These are phyloP conservation scores for Hyaloscypha bicolor DNA, from an alignment of 495 filamentous ascomycete genomes.

Conservation along the genomic window DNA sequence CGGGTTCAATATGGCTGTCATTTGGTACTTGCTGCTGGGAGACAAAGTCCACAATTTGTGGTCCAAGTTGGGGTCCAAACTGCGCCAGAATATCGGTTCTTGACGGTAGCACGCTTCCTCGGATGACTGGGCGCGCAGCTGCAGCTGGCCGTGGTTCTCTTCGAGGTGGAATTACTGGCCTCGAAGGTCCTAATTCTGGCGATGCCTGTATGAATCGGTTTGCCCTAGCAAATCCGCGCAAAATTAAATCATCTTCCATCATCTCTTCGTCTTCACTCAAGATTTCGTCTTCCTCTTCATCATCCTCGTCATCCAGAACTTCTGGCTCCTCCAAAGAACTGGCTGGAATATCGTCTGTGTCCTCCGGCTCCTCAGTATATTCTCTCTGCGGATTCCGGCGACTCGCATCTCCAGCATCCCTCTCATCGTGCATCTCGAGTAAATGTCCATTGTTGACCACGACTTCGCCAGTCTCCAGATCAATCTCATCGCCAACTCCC, in stretches of 20 bases:
- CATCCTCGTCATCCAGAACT: slow-evolving; percentile 27
- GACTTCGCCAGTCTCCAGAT: slow-evolving; percentile 74
- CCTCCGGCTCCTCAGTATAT: slow-evolving; percentile 16
- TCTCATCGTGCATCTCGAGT: slow-evolving; percentile 54
- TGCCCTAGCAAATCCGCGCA: slow-evolving; percentile 31
- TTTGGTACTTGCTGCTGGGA: slow-evolving; percentile 21
- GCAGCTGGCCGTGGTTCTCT: background rate
- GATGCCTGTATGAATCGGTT: slow-evolving; percentile 24
- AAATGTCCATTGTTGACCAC: slow-evolving; percentile 89
- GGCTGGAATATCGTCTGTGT: background rate
- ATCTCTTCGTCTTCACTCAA: slow-evolving; percentile 32
- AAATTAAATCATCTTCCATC: slow-evolving; percentile 33
- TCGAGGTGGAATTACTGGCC: background rate
- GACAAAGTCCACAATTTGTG: slow-evolving; percentile 27
- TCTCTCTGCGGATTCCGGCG: background rate
- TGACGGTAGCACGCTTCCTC: slow-evolving; percentile 18
- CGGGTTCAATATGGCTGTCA: slow-evolving; percentile 25
- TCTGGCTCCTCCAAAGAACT: slow-evolving; percentile 15
- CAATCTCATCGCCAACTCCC: slow-evolving; percentile 80
- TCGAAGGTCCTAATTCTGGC: slow-evolving; percentile 11
- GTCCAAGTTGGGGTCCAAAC: slow-evolving; percentile 32
- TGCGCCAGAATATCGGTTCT: slow-evolving; percentile 29
- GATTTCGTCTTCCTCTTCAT: slow-evolving; percentile 20
- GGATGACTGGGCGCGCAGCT: background rate
- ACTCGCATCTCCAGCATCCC: slow-evolving; percentile 41